Percentiles rank a stretch among this genome's conserved stretches.
These are phyloP conservation scores for Colletotrichum gigasporum DNA, from an alignment of 2,329 filamentous ascomycete species.

Conservation along the genomic window DNA sequence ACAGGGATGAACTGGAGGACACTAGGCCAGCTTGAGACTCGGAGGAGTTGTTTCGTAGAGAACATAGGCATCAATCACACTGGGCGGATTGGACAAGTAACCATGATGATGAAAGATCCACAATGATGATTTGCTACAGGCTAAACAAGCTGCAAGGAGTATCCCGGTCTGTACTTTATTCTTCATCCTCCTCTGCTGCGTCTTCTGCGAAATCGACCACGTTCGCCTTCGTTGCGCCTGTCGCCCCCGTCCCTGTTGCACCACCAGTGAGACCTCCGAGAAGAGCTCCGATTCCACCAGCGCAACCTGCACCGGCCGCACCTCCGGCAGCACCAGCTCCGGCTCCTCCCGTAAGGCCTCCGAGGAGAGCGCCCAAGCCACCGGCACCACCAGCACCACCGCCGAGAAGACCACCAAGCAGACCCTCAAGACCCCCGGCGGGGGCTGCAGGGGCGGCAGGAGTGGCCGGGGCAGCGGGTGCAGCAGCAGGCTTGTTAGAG, in stretches of 20 bases:
- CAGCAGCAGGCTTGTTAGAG: neutral
- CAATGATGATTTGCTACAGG: constrained; percentile 26
- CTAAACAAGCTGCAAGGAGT: constrained; percentile 22
- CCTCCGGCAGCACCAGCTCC: neutral
- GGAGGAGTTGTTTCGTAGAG: too few species aligned
- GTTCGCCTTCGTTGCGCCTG: constrained; percentile 1
- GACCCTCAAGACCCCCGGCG: constrained; percentile 5
- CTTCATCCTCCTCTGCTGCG: constrained; percentile 8
- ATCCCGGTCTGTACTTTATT: constrained; percentile 19
- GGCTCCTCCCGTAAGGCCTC: neutral
- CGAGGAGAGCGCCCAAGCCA: neutral
- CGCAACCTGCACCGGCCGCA: neutral
- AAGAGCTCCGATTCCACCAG: neutral
- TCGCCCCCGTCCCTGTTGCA: neutral
- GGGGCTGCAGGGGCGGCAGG: neutral
- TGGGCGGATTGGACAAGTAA: too few species aligned
- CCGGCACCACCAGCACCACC: neutral
- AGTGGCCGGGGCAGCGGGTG: neutral
- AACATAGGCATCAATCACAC: too few species aligned
- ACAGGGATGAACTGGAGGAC: too few species aligned
- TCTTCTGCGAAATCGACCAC: constrained; percentile 14
- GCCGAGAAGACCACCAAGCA: constrained; percentile 13
- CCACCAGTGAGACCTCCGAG: constrained; percentile 2
- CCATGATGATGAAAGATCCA: neutral
- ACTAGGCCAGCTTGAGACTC: too few species aligned